Evolutionary conservation across 164 flowering plant species (phyloP), one percentile per base, ranked within the genome.

Genomic region (Umbellularia californica): DNA sequence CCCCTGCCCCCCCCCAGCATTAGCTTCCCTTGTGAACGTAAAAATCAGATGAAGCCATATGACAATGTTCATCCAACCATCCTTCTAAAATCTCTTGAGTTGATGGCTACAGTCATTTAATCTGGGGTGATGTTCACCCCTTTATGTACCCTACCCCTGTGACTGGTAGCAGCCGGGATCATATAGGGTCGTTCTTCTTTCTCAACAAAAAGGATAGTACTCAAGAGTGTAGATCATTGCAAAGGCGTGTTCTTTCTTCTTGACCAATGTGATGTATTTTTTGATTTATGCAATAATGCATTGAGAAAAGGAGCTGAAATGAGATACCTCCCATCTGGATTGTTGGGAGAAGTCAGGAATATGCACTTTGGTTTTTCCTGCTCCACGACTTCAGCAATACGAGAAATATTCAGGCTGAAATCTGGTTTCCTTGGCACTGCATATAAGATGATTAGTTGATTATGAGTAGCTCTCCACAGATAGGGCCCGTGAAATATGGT

Each of bases 271-370:
- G 4, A 69, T 69, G 71, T 9, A 7, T 69, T 47, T 13, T 66
- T 73, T 22, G 19, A 12, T 63, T 19, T 58, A 55, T 17, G 22
- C 68, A 12, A 33, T 7, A 35, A 28, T 47, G 22, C 13, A 55
- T 15, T 50, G 62, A 30, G 15, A 51, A 19, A 52, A 20, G 47
- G 41, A 72, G 47, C 1, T 22, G 64, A 30, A 62, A 3, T 72
- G 41, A 35, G 6, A 67, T 84, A 96, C 99, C 99, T 96, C 77
- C 99, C 99, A 88, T 96, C 99, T 71, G 99, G 99, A 85, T 96
- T 96, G 79, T 96, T 96, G 22, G 99, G 98, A 76, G 98, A 96
- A 62, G 99, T 96, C 70, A 96, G 81, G 73, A 96, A 94, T 81
- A 96, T 94, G 84, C 92, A 86, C 81, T 96, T 96, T 41, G 99